These are phyloP conservation scores for Solanum infundibuliforme DNA, from an alignment of 257 asterid genomes.

Conservation along the genomic window DNA sequence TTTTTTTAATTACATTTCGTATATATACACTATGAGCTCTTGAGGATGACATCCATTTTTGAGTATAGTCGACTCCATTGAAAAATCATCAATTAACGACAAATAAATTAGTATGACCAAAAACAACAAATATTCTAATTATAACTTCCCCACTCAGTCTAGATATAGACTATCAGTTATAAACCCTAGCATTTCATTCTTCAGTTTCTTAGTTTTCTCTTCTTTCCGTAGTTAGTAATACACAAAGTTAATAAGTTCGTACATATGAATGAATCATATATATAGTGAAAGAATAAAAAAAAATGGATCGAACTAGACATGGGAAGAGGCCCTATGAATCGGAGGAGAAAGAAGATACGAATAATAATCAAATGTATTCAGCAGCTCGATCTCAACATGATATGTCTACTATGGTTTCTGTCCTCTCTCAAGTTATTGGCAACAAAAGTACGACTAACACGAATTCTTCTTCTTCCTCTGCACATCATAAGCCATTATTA, in stretches of 20 bases:
- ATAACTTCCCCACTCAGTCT: not conserved
- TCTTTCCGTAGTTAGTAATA: not conserved
- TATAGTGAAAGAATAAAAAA: not conserved
- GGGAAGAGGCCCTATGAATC: not conserved
- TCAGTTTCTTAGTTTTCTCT: not conserved
- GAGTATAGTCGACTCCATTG: not conserved
- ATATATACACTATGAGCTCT: not conserved
- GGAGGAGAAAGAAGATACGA: not conserved
- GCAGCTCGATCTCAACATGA: constrained; percentile 3
- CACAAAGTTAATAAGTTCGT: not conserved
- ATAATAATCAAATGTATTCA: not conserved
- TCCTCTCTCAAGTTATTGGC: constrained; percentile 4
- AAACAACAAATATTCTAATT: not conserved
- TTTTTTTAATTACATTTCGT: not conserved
- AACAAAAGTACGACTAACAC: not conserved
- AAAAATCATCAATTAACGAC: not conserved
- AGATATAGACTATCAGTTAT: not conserved
- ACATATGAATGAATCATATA: not conserved
- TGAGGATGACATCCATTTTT: not conserved
- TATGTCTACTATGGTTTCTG: not conserved
- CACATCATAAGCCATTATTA: not conserved
- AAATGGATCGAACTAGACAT: not conserved
- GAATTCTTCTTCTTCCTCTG: not conserved
- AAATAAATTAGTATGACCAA: not conserved
- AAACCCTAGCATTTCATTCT: not conserved